A percentile compares a stretch with the other conserved stretches of the same genome.
These are phyloP conservation scores for Nannochloropsis gaditana DNA, from an alignment of 108 stramenopile genomes.

Conservation along the genomic window DNA sequence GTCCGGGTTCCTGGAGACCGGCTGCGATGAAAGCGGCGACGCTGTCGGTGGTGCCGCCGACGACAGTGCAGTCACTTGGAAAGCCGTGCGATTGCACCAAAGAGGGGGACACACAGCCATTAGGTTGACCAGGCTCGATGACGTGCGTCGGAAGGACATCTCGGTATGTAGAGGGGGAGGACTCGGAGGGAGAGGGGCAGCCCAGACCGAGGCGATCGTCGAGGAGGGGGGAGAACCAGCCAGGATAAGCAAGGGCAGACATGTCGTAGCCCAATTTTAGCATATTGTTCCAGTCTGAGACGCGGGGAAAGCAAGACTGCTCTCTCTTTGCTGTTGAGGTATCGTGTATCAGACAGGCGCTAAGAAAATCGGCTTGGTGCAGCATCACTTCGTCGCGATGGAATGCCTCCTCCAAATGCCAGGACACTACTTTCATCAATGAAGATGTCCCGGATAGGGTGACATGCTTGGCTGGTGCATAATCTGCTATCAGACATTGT, in stretches of 20 bases:
- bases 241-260: neutral
- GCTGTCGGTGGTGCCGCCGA: conserved; percentile 84
- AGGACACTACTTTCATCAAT: conserved; percentile 77
- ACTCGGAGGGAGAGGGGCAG: neutral
- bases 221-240: neutral
- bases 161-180: neutral
- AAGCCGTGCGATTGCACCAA: conserved; percentile 61
- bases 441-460: conserved; percentile 69
- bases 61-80: conserved; percentile 57
- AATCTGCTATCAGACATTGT: conserved; percentile 49
- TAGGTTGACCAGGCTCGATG: conserved; percentile 43
- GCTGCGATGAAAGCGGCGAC: conserved; percentile 83
- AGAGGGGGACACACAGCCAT: conserved; percentile 62
- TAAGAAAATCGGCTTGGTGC: conserved; percentile 83
- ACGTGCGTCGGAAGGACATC: conserved; percentile 58
- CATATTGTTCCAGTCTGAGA: conserved; percentile 87
- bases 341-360: conserved; percentile 26
- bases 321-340: neutral
- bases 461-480: conserved; percentile 70
- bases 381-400: conserved; percentile 59
- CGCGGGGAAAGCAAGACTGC: neutral
- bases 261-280: conserved; percentile 79
- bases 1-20: conserved; percentile 58
- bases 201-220: neutral
- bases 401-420: conserved; percentile 67